Percentiles rank a stretch among this genome's conserved stretches.
These are phyloP conservation scores for Calonectria pseudoreteaudii DNA, from an alignment of 2,329 filamentous ascomycete genomes.

Conservation along the genomic window DNA sequence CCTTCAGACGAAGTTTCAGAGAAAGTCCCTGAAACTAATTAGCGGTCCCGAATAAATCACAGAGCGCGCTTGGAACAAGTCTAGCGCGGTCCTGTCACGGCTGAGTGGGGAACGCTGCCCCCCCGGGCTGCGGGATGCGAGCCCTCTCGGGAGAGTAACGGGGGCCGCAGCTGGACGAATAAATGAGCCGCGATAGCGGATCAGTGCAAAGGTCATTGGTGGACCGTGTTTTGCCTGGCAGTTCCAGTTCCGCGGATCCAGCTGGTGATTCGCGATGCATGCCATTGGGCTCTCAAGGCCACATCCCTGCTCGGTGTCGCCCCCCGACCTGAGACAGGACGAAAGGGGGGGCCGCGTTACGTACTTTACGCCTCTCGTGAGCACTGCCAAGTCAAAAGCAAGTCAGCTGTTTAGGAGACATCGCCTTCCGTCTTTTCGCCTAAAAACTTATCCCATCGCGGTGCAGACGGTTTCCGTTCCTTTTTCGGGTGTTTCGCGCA, in stretches of 20 bases:
- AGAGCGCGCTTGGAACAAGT: neutral
- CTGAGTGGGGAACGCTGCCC: constrained; percentile 4
- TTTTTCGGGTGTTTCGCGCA: neutral
- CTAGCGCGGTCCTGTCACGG: constrained; percentile 13
- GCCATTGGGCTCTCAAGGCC: neutral
- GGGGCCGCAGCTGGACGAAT: constrained; percentile 1
- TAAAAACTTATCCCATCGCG: constrained; percentile 15
- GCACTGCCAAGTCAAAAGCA: neutral
- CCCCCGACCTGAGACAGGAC: constrained; percentile 22
- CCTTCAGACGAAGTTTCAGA: constrained; percentile 22
- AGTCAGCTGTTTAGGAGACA: constrained; percentile 7
- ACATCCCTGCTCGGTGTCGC: neutral
- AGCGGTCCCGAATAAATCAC: constrained; percentile 23
- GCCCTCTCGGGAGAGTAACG: neutral
- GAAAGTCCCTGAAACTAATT: constrained; percentile 21
- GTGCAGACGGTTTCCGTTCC: neutral
- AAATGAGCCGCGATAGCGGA: neutral
- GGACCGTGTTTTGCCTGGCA: constrained; percentile 20
- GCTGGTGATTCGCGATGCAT: constrained; percentile 17
- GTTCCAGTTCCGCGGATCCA: constrained; percentile 13
- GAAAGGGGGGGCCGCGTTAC: constrained; percentile 6
- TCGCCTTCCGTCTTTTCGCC: neutral
- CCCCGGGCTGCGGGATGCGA: neutral
- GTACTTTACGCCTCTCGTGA: constrained; percentile 2
- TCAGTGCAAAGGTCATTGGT: constrained; percentile 12